Conservation (phyloP, 2,329 filamentous ascomycete genomes). For the Diplodia sapinea region DNA sequence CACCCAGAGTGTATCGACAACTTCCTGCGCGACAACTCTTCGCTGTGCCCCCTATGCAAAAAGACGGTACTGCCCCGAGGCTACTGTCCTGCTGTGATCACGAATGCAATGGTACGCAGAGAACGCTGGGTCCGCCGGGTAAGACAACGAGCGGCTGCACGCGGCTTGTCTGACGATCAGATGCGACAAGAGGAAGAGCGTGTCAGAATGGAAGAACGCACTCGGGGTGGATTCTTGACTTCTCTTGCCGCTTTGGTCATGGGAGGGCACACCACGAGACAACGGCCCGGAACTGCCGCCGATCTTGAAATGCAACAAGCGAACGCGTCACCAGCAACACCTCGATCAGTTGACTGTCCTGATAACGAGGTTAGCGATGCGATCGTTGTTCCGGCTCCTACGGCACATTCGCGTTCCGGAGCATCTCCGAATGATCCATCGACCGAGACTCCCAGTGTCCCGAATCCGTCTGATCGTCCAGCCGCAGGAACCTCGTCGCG, state of each 20-base stretch:
- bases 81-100: slow-evolving; percentile 61
- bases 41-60: slow-evolving; percentile 91
- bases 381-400: slow-evolving; percentile 24
- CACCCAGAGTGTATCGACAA: slow-evolving; percentile 90
- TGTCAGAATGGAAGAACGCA: slow-evolving; percentile 26
- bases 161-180: slow-evolving; percentile 25
- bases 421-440: slow-evolving; percentile 32
- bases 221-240: slow-evolving; percentile 20
- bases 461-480: slow-evolving; percentile 19
- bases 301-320: slow-evolving; percentile 30
- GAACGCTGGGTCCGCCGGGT: slow-evolving; percentile 72
- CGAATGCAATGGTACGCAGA: slow-evolving; percentile 74
- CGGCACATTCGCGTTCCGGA: slow-evolving; percentile 23
- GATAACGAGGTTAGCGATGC: slow-evolving; percentile 18
- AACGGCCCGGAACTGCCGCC: slow-evolving; percentile 10
- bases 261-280: slow-evolving; percentile 23
- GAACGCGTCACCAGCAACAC: not conserved
- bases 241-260: slow-evolving; percentile 17
- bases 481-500: slow-evolving; percentile 37
- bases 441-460: slow-evolving; percentile 30
- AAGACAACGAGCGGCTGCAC: slow-evolving; percentile 53
- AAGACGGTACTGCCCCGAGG: slow-evolving; percentile 75
- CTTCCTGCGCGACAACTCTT: slow-evolving; percentile 78
- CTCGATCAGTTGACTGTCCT: slow-evolving; percentile 20
- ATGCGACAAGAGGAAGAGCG: slow-evolving; percentile 25